Conservation (phyloP, 129 eudicot species). For the Artemisia annua region DNA sequence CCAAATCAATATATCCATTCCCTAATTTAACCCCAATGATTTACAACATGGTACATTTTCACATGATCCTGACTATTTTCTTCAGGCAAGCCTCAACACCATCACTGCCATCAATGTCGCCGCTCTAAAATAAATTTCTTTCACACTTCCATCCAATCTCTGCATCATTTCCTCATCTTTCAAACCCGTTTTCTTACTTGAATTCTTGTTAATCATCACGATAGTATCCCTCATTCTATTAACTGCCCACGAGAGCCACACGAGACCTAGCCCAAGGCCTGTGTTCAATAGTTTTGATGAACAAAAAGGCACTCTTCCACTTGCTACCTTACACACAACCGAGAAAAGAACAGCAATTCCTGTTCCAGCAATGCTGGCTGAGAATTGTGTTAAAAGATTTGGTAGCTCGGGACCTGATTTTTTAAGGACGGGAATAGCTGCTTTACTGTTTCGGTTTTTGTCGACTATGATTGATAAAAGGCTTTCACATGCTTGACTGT, state of each 20-base stretch:
- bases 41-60: slow-evolving; percentile 31
- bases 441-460: slow-evolving; percentile 49
- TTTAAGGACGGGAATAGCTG: slow-evolving; percentile 50
- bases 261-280: slow-evolving; percentile 79
- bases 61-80: slow-evolving; percentile 9
- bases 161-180: slow-evolving; percentile 68
- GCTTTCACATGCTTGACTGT: slow-evolving; percentile 70
- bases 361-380: slow-evolving; percentile 92
- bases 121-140: slow-evolving; percentile 62
- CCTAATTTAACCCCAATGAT: slow-evolving; percentile 29
- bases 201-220: slow-evolving; percentile 53
- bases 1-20: slow-evolving; percentile 15
- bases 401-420: slow-evolving; percentile 74
- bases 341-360: slow-evolving; percentile 83
- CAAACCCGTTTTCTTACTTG: slow-evolving; percentile 37
- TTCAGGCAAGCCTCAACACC: slow-evolving; percentile 68
- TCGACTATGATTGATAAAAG: slow-evolving; percentile 69
- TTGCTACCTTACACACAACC: slow-evolving; percentile 53
- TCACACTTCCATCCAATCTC: slow-evolving; percentile 53
- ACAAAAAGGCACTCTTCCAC: slow-evolving; percentile 57
- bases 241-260: slow-evolving; percentile 94
- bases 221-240: slow-evolving; percentile 68
- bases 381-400: slow-evolving; percentile 67
- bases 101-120: slow-evolving; percentile 64
- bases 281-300: slow-evolving; percentile 60